Evolutionary conservation across 768 basidiomycete genomes (phyloP).

Genomic region (Lyophyllum atratum): DNA sequence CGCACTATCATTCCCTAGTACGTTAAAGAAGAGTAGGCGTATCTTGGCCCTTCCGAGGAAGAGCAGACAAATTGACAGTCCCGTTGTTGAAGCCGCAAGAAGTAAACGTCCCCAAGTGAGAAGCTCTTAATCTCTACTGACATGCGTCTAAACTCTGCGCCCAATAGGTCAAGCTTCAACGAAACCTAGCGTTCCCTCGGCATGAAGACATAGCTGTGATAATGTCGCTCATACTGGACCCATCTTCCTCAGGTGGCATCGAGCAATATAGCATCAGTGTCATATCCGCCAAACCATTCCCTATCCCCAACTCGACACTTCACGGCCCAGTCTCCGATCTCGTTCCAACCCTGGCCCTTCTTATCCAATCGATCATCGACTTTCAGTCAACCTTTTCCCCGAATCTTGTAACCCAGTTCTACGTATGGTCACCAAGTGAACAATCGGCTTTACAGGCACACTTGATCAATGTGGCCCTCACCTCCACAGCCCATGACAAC

Average conservation of each 20-base stretch:
- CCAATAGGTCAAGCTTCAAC: constrained; percentile 38
- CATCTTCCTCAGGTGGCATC: constrained; percentile 32
- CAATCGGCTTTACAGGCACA: constrained; percentile 39
- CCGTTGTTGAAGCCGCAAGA: constrained; percentile 41
- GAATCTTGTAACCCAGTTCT: constrained; percentile 42
- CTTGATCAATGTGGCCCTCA: constrained; percentile 43
- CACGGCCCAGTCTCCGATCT: constrained; percentile 31
- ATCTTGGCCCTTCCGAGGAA: constrained; percentile 38
- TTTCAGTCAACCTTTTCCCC: constrained; percentile 15
- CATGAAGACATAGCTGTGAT: constrained; percentile 46
- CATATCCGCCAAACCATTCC: constrained; percentile 24
- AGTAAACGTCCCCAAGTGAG: constrained; percentile 14
- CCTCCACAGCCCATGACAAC: constrained; percentile 25
- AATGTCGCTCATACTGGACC: constrained; percentile 45
- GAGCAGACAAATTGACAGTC: constrained; percentile 27
- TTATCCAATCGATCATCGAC: constrained; percentile 36
- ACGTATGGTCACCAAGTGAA: constrained; percentile 47
- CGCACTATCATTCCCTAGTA: constrained; percentile 32
- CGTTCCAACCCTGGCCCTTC: constrained; percentile 34
- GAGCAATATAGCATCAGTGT: constrained; percentile 38
- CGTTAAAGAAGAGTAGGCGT: constrained; percentile 39
- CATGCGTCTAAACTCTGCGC: neutral
- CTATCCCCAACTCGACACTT: constrained; percentile 18
- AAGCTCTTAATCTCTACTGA: neutral
- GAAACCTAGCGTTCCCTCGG: constrained; percentile 46